Conservation (phyloP, 371 early-diverging fungal species). For the Amoeboaphelidium protococcarum region DNA sequence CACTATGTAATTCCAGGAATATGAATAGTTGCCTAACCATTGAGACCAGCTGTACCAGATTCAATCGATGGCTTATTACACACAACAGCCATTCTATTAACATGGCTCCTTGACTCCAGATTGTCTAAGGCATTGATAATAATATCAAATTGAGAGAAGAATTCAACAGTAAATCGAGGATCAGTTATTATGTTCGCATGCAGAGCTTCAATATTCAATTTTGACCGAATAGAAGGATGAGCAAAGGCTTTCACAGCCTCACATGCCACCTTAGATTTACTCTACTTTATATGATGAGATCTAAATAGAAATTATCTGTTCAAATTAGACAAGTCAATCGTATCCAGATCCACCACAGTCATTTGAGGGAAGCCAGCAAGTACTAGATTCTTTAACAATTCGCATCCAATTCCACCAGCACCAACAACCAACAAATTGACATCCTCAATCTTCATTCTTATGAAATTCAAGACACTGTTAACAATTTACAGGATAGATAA, state of each 20-base stretch:
- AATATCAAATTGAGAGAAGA: conserved; percentile 75
- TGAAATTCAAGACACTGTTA: too few species aligned
- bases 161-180: conserved; percentile 44
- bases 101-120: conserved; percentile 79
- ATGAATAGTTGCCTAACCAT: conserved; percentile 70
- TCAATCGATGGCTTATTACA: conserved; percentile 75
- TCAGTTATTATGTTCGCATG: conserved; percentile 64
- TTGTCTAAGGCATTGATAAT: conserved; percentile 97
- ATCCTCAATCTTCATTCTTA: too few species aligned
- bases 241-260: conserved; percentile 57
- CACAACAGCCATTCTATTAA: conserved; percentile 84
- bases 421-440: conserved; percentile 39
- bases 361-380: conserved; percentile 62
- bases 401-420: conserved; percentile 98
- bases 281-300: conserved; percentile 62
- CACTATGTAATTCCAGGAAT: conserved; percentile 44
- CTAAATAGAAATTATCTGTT: conserved; percentile 96
- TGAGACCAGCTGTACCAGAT: conserved; percentile 88
- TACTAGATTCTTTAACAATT: conserved; percentile 81
- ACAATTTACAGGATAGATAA: too few species aligned
- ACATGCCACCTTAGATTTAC: conserved; percentile 56
- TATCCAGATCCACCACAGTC: conserved; percentile 84
- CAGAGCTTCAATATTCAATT: conserved; percentile 36
- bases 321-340: conserved; percentile 92
- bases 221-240: too few species aligned